Evolutionary conservation across 352 stramenopile genomes (phyloP), one percentile per base, ranked within the genome.

Genomic region (Pseudoperonospora humuli): DNA sequence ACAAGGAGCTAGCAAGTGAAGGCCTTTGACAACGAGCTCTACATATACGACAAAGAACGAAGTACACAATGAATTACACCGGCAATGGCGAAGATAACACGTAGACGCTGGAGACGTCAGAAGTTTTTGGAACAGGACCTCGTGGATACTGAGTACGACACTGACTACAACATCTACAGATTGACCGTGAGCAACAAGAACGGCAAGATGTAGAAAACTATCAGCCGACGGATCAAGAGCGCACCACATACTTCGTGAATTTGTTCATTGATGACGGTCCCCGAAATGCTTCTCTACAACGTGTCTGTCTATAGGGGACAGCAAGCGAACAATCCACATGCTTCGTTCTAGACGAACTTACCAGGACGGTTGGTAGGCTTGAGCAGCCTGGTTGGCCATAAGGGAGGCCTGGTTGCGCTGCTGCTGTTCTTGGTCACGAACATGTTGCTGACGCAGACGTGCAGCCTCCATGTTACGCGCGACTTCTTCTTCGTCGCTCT

Each of bases 401-500:
- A 81, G 53, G 13, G 78, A 84, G 21, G 78, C 78, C 31, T 86
- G 74, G 27, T 52, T 69, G 34, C 74, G 74, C 45, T 88, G 75
- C 41, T 79, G 64, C 35, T 64, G 55, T 46, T 91, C 70, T 18
- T 64, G 50, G 25, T 84, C 72, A n/a, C 64, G 65, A 32, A 47
- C 21, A 7, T 64, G 57, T 28, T 86, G 68, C 11, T 59, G 29
- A 15, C 75, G 74, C 27, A 70, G 61, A 25, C 67, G 75, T 17
- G 71, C 75, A 10, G 67, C 61, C 35, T 75, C 79, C 19, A 92
- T 38, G 52, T 92, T 92, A 25, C 66, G 74, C 15, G 70, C 70
- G 31, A 92, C 74, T 59, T 92, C 67, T 19, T 86, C 72, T 32
- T 92, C 76, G 13, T 89, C 79, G 37, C 74, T 72, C 38, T 75